Evolutionary conservation across 2,329 filamentous ascomycete genomes (phyloP), one percentile per base, ranked within the genome.

Genomic region (Celoporthe dispersa): DNA sequence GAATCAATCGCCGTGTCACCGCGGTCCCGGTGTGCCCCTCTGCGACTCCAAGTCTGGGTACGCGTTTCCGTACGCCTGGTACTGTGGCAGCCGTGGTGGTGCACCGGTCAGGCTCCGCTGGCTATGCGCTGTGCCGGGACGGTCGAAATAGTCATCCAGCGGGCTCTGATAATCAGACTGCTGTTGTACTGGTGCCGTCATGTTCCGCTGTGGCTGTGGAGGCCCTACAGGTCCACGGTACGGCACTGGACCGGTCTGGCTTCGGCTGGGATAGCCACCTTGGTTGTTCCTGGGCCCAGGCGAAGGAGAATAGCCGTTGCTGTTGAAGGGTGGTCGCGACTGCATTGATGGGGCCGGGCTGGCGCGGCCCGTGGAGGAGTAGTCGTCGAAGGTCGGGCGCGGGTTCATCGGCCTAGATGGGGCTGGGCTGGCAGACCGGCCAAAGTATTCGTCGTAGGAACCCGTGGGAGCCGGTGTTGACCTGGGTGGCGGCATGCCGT

Each of bases 111-210:
- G 63, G 44, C 57, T 65, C 33, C 69, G 61, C 41, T 72, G 71
- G 67, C 71, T 72, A 31, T 71, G 69, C 9, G 71, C 67, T n/a
- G 71, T 72, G 61, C 66, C 28, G 7, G 71, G 71, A 6, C 71
- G 71, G 55, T 72, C 37, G 25, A 37, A 57, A 31, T 71, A 71
- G 14, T 71, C 69, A 28, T 63, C 64, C 22, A 61, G 65, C 37
- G 68, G 39, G 19, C 39, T 51, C 25, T 68, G 65, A n/a, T 70
- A 70, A 6, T 60, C 51, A 48, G 44, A 48, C 22, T 65, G 61
- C 28, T 64, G 62, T 35, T 73, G 73, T 35, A 76, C 68, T 0
- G 79, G 79, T 1, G 78, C 77, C 12, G 79, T 80, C 79, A 79
- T 79, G 70, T 77, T 78, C 33, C 79, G 74, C 68, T 77, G 76